A percentile compares a stretch with the other conserved stretches of the same genome.
Evolutionary conservation across 495 filamentous ascomycete species (phyloP).

Genomic region (Penicillium silybi): DNA sequence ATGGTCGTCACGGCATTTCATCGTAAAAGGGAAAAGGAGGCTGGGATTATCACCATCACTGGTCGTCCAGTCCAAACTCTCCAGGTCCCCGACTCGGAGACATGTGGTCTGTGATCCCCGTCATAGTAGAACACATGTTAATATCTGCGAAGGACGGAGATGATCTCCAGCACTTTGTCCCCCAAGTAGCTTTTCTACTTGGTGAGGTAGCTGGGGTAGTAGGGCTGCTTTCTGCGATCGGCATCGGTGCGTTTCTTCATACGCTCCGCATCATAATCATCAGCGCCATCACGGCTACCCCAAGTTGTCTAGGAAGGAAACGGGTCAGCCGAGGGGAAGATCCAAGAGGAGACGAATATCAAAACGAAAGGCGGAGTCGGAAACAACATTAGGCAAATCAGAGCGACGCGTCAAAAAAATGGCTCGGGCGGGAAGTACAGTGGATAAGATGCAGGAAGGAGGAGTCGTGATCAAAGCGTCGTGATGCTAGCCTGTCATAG

Average conservation of each 20-base stretch:
- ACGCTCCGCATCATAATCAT: conserved; percentile 53
- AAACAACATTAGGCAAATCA: background rate
- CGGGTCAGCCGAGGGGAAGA: conserved; percentile 11
- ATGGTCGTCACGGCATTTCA: conserved; percentile 36
- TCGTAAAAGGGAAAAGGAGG: conserved; percentile 25
- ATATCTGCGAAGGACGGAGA: background rate
- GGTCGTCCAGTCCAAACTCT: background rate
- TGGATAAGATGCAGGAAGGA: conserved; percentile 24
- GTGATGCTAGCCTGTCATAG: conserved; percentile 19
- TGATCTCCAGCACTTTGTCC: background rate
- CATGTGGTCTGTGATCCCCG: background rate
- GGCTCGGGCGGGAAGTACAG: conserved; percentile 11
- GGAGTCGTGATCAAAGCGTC: conserved; percentile 29
- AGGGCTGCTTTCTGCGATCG: conserved; percentile 37
- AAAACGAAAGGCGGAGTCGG: background rate
- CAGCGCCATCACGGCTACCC: conserved; percentile 57
- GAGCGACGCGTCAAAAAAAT: background rate
- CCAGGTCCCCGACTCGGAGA: background rate
- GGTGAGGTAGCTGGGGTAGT: conserved; percentile 29
- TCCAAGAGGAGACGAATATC: background rate
- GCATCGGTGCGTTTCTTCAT: conserved; percentile 49
- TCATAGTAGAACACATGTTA: background rate
- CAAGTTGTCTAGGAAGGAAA: conserved; percentile 46
- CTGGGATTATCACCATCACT: background rate
- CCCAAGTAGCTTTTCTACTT: conserved; percentile 16